These are phyloP conservation scores for Dipodascopsis tothii DNA, from an alignment of 805 yeast species.

Conservation along the genomic window DNA sequence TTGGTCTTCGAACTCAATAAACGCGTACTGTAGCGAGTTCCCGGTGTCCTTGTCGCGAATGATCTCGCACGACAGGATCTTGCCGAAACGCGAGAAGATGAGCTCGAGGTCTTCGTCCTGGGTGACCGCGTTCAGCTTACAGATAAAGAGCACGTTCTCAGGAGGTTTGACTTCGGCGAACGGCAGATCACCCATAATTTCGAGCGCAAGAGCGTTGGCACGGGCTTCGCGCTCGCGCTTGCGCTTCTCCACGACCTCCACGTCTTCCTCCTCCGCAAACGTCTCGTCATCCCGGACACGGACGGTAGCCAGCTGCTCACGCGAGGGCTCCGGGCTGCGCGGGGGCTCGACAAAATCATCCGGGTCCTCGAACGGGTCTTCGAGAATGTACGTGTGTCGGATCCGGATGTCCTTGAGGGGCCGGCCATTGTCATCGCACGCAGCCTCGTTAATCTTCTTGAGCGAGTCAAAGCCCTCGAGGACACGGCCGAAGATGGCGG, in stretches of 20 bases:
- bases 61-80: slow-evolving; percentile 45
- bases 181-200: slow-evolving; percentile 57
- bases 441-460: slow-evolving; percentile 37
- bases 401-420: slow-evolving; percentile 48
- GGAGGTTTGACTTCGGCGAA: slow-evolving; percentile 52
- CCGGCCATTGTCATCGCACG: slow-evolving; percentile 35
- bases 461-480: slow-evolving; percentile 44
- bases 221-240: slow-evolving; percentile 35
- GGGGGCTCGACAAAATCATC: slow-evolving; percentile 26
- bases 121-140: slow-evolving; percentile 58
- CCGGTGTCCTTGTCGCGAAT: slow-evolving; percentile 43
- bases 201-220: slow-evolving; percentile 54
- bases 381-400: slow-evolving; percentile 42
- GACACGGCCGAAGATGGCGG: slow-evolving; percentile 43
- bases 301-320: slow-evolving; percentile 32
- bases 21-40: slow-evolving; percentile 53
- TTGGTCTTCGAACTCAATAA: slow-evolving; percentile 47
- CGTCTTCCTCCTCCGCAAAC: slow-evolving; percentile 25
- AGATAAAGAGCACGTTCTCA: slow-evolving; percentile 54
- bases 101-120: slow-evolving; percentile 47
- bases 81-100: slow-evolving; percentile 58
- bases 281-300: slow-evolving; percentile 27
- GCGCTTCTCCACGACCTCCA: slow-evolving; percentile 28
- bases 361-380: slow-evolving; percentile 47
- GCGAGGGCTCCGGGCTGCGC: slow-evolving; percentile 35